Evolutionary conservation across 2,329 filamentous ascomycete genomes (phyloP), one percentile per base, ranked within the genome.

Genomic region (Albophoma yamanashiensis): DNA sequence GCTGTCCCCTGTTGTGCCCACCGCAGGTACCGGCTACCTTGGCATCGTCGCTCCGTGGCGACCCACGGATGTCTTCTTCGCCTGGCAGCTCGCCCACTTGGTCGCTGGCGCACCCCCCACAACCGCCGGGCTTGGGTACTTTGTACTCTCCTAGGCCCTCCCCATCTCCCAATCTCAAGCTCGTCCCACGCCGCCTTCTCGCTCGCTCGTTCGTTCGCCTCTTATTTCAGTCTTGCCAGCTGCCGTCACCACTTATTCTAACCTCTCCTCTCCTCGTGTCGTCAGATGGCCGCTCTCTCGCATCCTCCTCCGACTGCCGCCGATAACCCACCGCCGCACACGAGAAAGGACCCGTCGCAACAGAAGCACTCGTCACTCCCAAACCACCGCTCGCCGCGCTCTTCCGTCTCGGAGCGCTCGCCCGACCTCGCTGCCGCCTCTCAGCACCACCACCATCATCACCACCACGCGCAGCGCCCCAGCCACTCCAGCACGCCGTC

Each of bases 271-370:
- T 65, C 61, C 58, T 67, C 65, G 67, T 66, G 67, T 65, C 69
- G 71, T 74, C 78, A 79, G 77, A 79, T 79, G 77, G 76, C 76
- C 71, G 73, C 75, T 69, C 67, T 74, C 68, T 73, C 71, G 67
- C 69, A 73, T 65, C 67, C 67, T 66, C 66, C 67, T 63, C 71
- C 68, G 64, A 70, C 66, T 63, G 67, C 64, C 60, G 62, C 60
- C 64, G 62, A 68, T 59, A 66, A 70, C 65, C 71, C 65, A 59
- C 64, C 64, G 64, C 60, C 61, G 27, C 59, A 61, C 58, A 64
- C 56, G 59, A 64, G 60, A 62, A 67, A 61, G 64, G 40, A 58
- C 39, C 58, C 58, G 58, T 47, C 34, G 58, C 58, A 53, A 31
- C 50, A 53, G 50, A 53, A 36, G 31, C 50, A 36, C 31, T 22